A percentile compares a stretch with the other conserved stretches of the same genome.
phyloP scores from a whole-genome alignment of 306 rosid species.

The Cucumis hystrix region DNA sequence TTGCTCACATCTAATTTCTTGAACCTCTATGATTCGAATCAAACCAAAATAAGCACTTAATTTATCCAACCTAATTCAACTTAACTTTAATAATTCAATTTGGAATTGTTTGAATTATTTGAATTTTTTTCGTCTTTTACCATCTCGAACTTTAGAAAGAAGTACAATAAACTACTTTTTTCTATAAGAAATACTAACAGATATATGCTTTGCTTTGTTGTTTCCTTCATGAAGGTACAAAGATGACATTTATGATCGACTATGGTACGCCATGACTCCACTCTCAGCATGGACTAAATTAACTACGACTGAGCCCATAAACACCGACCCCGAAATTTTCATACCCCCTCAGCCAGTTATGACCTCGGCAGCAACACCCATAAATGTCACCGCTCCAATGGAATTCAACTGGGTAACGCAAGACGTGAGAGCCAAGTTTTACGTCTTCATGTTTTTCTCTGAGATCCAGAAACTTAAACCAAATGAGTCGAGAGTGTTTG shows the following conservation, averaged over 20 bases:
- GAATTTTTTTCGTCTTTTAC: no score
- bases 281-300: background rate
- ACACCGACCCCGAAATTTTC: background rate
- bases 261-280: constrained; percentile 18
- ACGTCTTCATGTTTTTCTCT: constrained; percentile 3
- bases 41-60: no score
- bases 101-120: no score
- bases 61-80: no score
- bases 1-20: no score
- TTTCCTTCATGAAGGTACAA: constrained; percentile 8
- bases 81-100: no score
- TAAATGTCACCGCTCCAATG: constrained; percentile 3
- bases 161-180: no score
- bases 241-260: constrained; percentile 28
- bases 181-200: background rate
- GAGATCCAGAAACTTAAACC: background rate
- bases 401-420: background rate
- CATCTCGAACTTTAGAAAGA: no score
- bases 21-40: no score
- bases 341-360: constrained; percentile 21
- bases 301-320: background rate
- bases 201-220: background rate
- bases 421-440: background rate
- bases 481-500: background rate
- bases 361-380: constrained; percentile 17